Conservation (phyloP, 2,329 filamentous ascomycete genomes). For the Fusarium annulatum region DNA sequence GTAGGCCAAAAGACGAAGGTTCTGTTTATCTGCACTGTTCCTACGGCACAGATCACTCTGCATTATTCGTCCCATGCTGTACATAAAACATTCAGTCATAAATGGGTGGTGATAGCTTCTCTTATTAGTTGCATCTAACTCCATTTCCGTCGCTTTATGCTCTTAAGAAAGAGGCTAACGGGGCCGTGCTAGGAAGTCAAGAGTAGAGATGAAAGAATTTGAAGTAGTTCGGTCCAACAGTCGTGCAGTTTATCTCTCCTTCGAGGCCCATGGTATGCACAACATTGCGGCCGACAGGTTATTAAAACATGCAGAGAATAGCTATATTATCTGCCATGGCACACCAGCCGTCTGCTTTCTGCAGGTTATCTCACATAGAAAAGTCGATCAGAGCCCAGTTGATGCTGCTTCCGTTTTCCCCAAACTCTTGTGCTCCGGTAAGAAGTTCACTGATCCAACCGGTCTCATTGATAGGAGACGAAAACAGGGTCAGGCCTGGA, state of each 20-base stretch:
- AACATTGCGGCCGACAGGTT: too few relatives aligned
- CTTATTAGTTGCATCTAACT: too few relatives aligned
- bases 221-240: background rate
- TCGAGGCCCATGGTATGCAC: too few relatives aligned
- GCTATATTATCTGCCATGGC: accelerated
- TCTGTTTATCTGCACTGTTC: too few relatives aligned
- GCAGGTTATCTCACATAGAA: background rate
- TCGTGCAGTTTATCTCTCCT: background rate
- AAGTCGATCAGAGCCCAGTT: slow-evolving; percentile 23
- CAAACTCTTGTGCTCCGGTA: slow-evolving; percentile 2
- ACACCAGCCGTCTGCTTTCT: accelerated
- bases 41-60: too few relatives aligned
- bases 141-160: too few relatives aligned
- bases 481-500: slow-evolving; percentile 4
- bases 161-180: too few relatives aligned
- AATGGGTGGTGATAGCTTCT: too few relatives aligned
- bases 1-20: too few relatives aligned
- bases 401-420: slow-evolving; percentile 7
- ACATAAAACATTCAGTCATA: too few relatives aligned
- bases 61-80: too few relatives aligned
- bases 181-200: background rate
- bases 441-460: slow-evolving; percentile 15
- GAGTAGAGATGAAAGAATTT: background rate
- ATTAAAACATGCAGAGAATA: background rate
- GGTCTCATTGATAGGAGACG: slow-evolving; percentile 5